phyloP scores from a whole-genome alignment of 495 filamentous ascomycete genomes.

The Neurospora sp. region DNA sequence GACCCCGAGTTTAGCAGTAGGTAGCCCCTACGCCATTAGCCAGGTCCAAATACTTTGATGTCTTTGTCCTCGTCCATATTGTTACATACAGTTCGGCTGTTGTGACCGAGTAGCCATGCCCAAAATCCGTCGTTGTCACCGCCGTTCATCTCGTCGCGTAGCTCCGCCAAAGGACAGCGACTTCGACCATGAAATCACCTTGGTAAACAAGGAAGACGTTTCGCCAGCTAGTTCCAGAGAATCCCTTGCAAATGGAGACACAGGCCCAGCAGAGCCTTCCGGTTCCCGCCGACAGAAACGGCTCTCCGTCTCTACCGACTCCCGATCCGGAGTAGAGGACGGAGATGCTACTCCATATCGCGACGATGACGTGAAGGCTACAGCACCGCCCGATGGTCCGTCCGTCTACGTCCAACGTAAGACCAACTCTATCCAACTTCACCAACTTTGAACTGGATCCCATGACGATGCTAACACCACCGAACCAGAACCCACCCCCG shows the following conservation, averaged over 20 bases:
- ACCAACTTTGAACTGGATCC: not conserved
- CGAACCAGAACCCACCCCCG: not conserved
- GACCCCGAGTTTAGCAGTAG: not conserved
- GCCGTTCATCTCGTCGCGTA: conserved; percentile 37
- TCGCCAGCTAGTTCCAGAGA: not conserved
- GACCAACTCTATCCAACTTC: not conserved
- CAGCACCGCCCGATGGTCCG: not conserved
- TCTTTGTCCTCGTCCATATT: not conserved
- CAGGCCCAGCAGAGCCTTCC: not conserved
- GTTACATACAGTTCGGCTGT: not conserved
- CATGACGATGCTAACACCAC: not conserved
- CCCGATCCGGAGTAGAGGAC: not conserved
- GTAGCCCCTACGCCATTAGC: not conserved
- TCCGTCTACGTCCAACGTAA: not conserved
- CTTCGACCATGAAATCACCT: conserved; percentile 52
- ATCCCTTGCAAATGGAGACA: not conserved
- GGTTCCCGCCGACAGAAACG: not conserved
- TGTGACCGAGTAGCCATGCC: conserved; percentile 25
- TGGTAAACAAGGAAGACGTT: conserved; percentile 33
- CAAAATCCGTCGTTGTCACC: conserved; percentile 25
- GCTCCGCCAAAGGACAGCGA: conserved; percentile 40
- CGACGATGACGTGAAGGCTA: not conserved
- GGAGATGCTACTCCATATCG: not conserved
- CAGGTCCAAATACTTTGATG: not conserved
- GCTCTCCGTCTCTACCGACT: not conserved